phyloP scores from a whole-genome alignment of 352 stramenopile species.

The Albugo candida region DNA sequence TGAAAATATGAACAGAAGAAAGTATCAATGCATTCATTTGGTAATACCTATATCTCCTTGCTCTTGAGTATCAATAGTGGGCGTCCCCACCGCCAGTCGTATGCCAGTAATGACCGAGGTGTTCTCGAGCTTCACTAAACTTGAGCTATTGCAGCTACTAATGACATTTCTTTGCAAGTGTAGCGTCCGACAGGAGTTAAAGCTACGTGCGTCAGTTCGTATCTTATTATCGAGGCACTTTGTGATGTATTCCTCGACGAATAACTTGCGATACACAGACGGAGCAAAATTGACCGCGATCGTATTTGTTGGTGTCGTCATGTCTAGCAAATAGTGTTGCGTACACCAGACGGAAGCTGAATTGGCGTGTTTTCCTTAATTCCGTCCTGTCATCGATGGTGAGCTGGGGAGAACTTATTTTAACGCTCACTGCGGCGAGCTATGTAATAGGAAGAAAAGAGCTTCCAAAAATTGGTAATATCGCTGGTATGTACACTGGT shows the following conservation, averaged over 20 bases:
- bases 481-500: constrained; percentile 34
- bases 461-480: constrained; percentile 42
- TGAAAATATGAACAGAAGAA: background rate
- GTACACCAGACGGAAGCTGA: too few relatives aligned
- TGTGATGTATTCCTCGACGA: constrained; percentile 43
- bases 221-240: constrained; percentile 40
- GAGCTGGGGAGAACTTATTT: constrained; percentile 37
- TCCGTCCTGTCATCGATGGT: constrained; percentile 18
- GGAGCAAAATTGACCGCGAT: constrained; percentile 30
- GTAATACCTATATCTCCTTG: constrained; percentile 45
- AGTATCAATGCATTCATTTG: background rate
- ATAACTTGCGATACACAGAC: constrained; percentile 57
- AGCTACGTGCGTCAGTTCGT: constrained; percentile 30
- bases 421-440: constrained; percentile 39
- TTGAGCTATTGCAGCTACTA: constrained; percentile 39
- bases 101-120: constrained; percentile 51
- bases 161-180: constrained; percentile 47
- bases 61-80: constrained; percentile 39
- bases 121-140: constrained; percentile 51
- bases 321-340: too few relatives aligned
- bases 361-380: background rate
- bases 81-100: constrained; percentile 54
- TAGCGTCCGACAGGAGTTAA: constrained; percentile 24
- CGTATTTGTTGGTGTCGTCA: background rate
- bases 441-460: constrained; percentile 53